Percentiles rank a stretch among this genome's conserved stretches.
Evolutionary conservation across 805 yeast genomes (phyloP).

Genomic region (Starmera quercuum): DNA sequence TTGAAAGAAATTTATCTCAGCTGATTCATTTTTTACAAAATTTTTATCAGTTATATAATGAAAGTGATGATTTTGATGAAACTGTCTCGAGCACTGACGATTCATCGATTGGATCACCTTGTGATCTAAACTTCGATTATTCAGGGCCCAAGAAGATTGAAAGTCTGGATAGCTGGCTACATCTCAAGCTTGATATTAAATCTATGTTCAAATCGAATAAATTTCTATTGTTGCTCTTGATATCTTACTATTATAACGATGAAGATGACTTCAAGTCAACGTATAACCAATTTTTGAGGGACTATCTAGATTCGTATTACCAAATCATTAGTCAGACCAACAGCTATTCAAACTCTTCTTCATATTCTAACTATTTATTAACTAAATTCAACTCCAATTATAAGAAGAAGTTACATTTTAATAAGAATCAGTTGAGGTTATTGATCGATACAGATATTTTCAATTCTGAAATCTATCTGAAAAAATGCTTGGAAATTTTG

Average conservation of each 20-base stretch:
- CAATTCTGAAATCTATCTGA: constrained; percentile 16
- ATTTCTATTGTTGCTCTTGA: constrained; percentile 9
- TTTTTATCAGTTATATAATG: neutral
- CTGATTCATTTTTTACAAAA: neutral
- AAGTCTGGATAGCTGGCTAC: constrained; percentile 6
- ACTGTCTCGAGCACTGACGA: neutral
- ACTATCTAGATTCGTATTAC: constrained; percentile 18
- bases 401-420: constrained; percentile 6
- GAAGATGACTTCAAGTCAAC: constrained; percentile 1
- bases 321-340: constrained; percentile 14
- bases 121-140: neutral
- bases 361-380: constrained; percentile 11
- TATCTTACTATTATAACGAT: constrained; percentile 7
- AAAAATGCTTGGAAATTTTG: constrained; percentile 11
- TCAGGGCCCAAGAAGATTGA: neutral
- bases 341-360: constrained; percentile 14
- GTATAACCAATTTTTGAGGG: constrained; percentile 7
- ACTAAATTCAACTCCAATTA: neutral
- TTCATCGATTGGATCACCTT: neutral
- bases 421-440: constrained; percentile 12
- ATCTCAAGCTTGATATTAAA: constrained; percentile 8
- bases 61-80: neutral
- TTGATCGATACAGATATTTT: constrained; percentile 16
- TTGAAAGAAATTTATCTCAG: constrained; percentile 6
- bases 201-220: constrained; percentile 12